These are phyloP conservation scores for Talaromyces wortmannii DNA, from an alignment of 495 filamentous ascomycete genomes.

Conservation along the genomic window DNA sequence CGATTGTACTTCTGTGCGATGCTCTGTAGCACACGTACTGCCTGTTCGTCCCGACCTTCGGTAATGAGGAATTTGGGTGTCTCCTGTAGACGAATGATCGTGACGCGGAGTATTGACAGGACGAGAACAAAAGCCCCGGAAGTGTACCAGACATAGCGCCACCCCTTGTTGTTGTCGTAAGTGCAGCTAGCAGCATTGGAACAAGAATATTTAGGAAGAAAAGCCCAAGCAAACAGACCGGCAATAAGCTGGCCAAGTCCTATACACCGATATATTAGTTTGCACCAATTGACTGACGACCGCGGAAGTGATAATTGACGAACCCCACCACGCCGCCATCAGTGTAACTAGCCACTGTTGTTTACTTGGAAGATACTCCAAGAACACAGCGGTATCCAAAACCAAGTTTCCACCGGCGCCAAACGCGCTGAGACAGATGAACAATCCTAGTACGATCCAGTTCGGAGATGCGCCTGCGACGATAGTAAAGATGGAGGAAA, in stretches of 20 bases:
- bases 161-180: constrained; percentile 42
- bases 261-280: not conserved
- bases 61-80: constrained; percentile 68
- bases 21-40: constrained; percentile 51
- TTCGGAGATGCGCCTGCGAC: constrained; percentile 42
- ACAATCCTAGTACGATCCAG: constrained; percentile 41
- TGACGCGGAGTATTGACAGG: constrained; percentile 59
- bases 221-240: constrained; percentile 39
- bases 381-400: constrained; percentile 57
- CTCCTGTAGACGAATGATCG: constrained; percentile 58
- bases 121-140: constrained; percentile 59
- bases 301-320: not conserved
- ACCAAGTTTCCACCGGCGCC: constrained; percentile 62
- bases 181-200: constrained; percentile 28
- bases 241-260: constrained; percentile 21
- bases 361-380: constrained; percentile 42
- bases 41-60: constrained; percentile 54
- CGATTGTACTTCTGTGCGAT: constrained; percentile 59
- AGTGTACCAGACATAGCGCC: constrained; percentile 51
- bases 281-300: too few relatives aligned
- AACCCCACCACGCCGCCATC: constrained; percentile 46
- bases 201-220: constrained; percentile 33
- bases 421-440: constrained; percentile 38
- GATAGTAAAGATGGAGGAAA: constrained; percentile 41
- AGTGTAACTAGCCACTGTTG: constrained; percentile 41